Percentiles rank a stretch among this genome's conserved stretches.
Conservation (phyloP, 1,284 basidiomycete genomes). For the Cutaneotrichosporon sp. region DNA sequence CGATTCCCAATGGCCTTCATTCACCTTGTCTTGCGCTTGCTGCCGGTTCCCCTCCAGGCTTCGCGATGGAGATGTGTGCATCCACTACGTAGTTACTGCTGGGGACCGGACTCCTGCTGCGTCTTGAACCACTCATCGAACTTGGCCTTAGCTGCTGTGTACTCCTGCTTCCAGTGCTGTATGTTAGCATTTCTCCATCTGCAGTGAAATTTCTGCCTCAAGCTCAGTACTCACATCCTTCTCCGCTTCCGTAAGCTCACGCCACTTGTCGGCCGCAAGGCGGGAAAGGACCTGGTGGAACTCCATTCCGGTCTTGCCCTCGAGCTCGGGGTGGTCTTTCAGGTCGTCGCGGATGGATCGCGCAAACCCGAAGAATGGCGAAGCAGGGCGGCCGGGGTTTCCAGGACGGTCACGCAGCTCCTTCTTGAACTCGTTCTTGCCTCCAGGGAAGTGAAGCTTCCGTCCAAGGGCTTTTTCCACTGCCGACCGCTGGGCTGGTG, state of each 20-base stretch:
- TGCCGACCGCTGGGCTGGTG: slow-evolving; percentile 17
- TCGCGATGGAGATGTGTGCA: background rate
- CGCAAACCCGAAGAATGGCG: slow-evolving; percentile 30
- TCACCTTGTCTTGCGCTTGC: too few species aligned
- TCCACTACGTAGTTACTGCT: background rate
- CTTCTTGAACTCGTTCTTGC: slow-evolving; percentile 13
- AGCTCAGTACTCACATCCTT: slow-evolving; percentile 28
- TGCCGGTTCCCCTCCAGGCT: too few species aligned
- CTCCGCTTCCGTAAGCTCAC: slow-evolving; percentile 24
- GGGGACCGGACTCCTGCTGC: background rate
- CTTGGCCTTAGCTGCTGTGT: background rate
- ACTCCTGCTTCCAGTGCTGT: background rate
- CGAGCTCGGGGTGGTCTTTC: background rate
- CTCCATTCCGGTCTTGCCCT: background rate
- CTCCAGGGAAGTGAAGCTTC: slow-evolving; percentile 26
- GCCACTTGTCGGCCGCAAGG: slow-evolving; percentile 30
- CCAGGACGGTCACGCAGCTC: slow-evolving; percentile 21
- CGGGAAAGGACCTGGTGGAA: slow-evolving; percentile 13
- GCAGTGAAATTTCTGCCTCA: background rate
- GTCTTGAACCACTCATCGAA: slow-evolving; percentile 6
- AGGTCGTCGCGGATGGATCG: slow-evolving; percentile 9
- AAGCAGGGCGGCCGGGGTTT: slow-evolving; percentile 29
- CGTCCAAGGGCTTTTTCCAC: slow-evolving; percentile 28
- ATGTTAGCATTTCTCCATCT: background rate
- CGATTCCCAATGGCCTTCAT: too few species aligned